phyloP scores from a whole-genome alignment of 768 basidiomycete genomes.

The Amanita rimosa region DNA sequence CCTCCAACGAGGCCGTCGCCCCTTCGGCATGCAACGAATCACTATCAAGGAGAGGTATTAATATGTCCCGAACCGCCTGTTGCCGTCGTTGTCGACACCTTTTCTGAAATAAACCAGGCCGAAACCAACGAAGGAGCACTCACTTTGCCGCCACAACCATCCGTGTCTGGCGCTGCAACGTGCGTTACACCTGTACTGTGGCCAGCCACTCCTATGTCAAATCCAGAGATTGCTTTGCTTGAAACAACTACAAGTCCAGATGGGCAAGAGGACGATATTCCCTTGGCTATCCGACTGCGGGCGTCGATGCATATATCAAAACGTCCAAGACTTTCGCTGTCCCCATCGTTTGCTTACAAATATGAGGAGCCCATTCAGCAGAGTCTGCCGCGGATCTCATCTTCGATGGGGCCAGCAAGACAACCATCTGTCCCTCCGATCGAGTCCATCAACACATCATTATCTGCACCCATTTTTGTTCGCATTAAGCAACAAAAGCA shows the following conservation, averaged over 20 bases:
- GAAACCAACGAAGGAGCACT: background rate
- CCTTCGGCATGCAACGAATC: constrained; percentile 3
- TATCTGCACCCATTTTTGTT: constrained; percentile 1
- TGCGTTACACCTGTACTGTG: background rate
- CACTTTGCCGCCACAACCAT: background rate
- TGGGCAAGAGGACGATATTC: background rate
- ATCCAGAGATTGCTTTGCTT: constrained; percentile 17
- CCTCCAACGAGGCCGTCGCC: constrained; percentile 11
- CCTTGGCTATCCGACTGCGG: background rate
- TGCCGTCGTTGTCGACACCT: background rate
- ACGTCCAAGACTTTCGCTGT: constrained; percentile 1
- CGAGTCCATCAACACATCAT: constrained; percentile 13
- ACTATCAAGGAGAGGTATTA: background rate
- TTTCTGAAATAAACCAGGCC: background rate
- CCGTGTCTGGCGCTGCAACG: background rate
- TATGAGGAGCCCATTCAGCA: background rate
- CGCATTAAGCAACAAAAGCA: constrained; percentile 6
- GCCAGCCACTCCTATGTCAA: constrained; percentile 15
- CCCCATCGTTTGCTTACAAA: constrained; percentile 2
- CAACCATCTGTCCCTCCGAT: constrained; percentile 18
- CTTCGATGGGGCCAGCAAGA: background rate
- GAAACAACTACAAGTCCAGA: constrained; percentile 6
- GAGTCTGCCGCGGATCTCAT: background rate
- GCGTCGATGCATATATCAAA: background rate
- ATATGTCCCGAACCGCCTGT: background rate